phyloP scores from a whole-genome alignment of 768 basidiomycete species.

The Kwoniella mangroviensis region DNA sequence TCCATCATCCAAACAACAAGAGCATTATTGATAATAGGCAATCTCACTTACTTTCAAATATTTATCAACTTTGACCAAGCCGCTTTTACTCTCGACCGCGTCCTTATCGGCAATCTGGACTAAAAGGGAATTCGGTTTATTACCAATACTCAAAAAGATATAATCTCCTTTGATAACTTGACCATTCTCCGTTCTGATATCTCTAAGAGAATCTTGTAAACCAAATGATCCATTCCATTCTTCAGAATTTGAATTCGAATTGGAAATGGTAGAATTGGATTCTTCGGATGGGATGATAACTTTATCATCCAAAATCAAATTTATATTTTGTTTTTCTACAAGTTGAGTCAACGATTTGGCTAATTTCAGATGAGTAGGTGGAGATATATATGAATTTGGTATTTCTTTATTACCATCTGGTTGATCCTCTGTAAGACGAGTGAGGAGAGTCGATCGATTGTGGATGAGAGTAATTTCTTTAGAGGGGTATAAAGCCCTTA shows the following conservation, averaged over 20 bases:
- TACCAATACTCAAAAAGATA: constrained; percentile 50
- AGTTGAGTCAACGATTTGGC: constrained; percentile 27
- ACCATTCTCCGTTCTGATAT: constrained; percentile 36
- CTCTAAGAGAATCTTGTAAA: constrained; percentile 32
- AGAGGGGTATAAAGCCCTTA: constrained; percentile 34
- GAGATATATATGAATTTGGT: neutral
- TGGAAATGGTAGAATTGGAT: too few species aligned
- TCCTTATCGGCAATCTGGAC: constrained; percentile 35
- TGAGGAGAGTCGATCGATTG: constrained; percentile 18
- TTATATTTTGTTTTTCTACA: constrained; percentile 31
- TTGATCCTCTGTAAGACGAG: constrained; percentile 33
- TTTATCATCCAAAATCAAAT: constrained; percentile 12
- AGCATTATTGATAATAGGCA: neutral
- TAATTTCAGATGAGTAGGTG: constrained; percentile 7
- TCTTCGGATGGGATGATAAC: constrained; percentile 28
- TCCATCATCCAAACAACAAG: too few species aligned
- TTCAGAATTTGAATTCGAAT: neutral
- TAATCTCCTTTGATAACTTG: constrained; percentile 46
- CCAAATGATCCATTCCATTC: constrained; percentile 43
- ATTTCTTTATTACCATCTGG: constrained; percentile 8
- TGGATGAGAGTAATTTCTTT: constrained; percentile 50
- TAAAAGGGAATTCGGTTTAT: constrained; percentile 41
- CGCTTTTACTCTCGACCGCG: constrained; percentile 30
- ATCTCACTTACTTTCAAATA: constrained; percentile 31
- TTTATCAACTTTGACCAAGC: constrained; percentile 46